phyloP scores from a whole-genome alignment of 2,329 filamentous ascomycete species.

The Penicillium thymicola region DNA sequence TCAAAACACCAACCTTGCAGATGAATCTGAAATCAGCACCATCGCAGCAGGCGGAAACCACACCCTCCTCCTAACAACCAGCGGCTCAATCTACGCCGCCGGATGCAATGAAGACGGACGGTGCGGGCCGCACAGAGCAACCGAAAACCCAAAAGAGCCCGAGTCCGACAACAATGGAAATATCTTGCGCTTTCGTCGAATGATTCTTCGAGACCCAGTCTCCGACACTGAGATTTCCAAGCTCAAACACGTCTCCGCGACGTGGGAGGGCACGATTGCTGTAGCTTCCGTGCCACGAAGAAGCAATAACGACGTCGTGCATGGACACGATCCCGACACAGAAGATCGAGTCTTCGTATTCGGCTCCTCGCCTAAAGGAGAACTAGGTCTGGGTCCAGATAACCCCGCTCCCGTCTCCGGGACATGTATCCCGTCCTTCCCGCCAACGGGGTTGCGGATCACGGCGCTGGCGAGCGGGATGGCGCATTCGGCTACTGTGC shows the following conservation, averaged over 20 bases:
- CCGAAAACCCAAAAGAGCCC: neutral
- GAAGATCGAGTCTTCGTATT: conserved; percentile 55
- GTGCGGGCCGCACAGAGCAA: conserved; percentile 29
- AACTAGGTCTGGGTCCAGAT: conserved; percentile 60
- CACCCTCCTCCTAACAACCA: conserved; percentile 66
- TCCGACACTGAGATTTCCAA: conserved; percentile 24
- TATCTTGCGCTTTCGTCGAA: conserved; percentile 27
- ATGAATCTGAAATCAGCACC: conserved; percentile 19
- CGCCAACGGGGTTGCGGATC: conserved; percentile 57
- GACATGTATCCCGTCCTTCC: conserved; percentile 59
- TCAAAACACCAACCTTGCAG: neutral
- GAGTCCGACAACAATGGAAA: neutral
- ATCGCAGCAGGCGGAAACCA: conserved; percentile 78
- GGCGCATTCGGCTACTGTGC: conserved; percentile 70
- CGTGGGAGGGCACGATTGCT: conserved; percentile 72
- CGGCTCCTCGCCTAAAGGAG: conserved; percentile 67
- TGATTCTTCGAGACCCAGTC: conserved; percentile 19
- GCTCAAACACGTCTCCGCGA: conserved; percentile 60
- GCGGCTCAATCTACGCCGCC: conserved; percentile 61
- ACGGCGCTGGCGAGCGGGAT: conserved; percentile 69
- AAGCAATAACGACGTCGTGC: neutral
- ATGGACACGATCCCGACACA: neutral
- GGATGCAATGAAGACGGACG: conserved; percentile 57
- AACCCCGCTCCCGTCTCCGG: conserved; percentile 25
- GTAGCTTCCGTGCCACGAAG: conserved; percentile 36